phyloP scores from a whole-genome alignment of 495 filamentous ascomycete genomes.

The Penicillium arizonense region DNA sequence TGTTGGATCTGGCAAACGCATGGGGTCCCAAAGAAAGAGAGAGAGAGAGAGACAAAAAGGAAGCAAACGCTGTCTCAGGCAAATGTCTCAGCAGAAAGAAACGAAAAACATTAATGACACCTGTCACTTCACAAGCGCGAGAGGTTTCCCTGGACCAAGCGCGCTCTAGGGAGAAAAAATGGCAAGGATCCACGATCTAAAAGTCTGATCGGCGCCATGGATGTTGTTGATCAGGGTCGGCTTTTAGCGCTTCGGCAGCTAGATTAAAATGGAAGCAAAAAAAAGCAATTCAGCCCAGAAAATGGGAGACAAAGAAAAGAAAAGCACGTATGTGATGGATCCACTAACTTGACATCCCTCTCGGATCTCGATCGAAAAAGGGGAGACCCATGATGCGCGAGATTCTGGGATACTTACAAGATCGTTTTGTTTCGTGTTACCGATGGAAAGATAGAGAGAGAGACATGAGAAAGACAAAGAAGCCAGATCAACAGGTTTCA shows the following conservation, averaged over 20 bases:
- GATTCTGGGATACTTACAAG: constrained; percentile 13
- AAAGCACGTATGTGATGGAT: too few species aligned
- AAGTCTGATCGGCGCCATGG: constrained; percentile 24
- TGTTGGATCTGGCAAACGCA: constrained; percentile 4
- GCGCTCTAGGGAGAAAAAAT: constrained; percentile 11
- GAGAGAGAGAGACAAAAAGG: neutral
- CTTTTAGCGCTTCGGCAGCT: constrained; percentile 23
- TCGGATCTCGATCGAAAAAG: constrained; percentile 7
- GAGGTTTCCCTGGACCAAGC: constrained; percentile 8
- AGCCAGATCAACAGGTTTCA: neutral
- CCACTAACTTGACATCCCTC: neutral
- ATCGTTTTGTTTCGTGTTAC: neutral
- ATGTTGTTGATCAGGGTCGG: constrained; percentile 10
- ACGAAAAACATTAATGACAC: constrained; percentile 16
- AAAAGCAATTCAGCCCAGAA: constrained; percentile 21
- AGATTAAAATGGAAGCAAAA: constrained; percentile 23
- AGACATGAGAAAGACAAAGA: neutral
- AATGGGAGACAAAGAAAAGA: neutral
- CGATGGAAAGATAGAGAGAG: neutral
- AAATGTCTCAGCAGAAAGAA: constrained; percentile 7
- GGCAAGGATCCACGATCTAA: constrained; percentile 15
- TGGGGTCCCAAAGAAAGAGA: neutral
- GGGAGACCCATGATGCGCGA: constrained; percentile 13
- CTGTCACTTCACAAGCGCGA: constrained; percentile 24
- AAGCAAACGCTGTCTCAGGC: constrained; percentile 12